Evolutionary conservation across 352 stramenopile genomes (phyloP), one percentile per base, ranked within the genome.

Genomic region (Phytopythium delawarense): DNA sequence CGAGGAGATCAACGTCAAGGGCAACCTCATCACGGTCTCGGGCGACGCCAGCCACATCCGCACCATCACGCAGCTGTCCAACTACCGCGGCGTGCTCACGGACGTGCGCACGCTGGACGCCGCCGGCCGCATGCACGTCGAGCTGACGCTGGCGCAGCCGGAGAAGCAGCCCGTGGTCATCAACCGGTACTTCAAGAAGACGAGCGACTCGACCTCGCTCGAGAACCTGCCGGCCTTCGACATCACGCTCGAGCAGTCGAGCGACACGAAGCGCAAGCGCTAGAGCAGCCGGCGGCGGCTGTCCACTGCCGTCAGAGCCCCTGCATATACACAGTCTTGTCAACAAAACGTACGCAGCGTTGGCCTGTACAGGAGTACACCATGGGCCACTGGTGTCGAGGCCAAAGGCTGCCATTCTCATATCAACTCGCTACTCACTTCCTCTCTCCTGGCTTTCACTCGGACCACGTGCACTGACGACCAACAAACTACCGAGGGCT

Each of bases 171-270:
- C 75, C 1, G 87, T 96, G 35, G 66, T 91, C 60, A 96, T 92
- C 69, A 79, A 83, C 45, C 84, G 87, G 49, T 94, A 84, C 71
- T 96, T 96, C 62, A 88, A 92, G 59, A 96, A 96, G 77, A 87
- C 76, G 23, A 93, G 84, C 67, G 85, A 93, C 49, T 96, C 87
- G 57, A 92, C 80, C 56, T 94, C 87, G 62, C 73, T 96, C 45
- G 87, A 96, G 64, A 96, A 96, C 71, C 74, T 96, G 13, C 87
- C 87, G 59, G 68, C 83, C 30, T 96, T 94, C 69, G 87, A 96
- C 66, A 92, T 93, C 23, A 89, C 78, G 40, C 78, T 91, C 18
- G 87, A 96, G 65, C 89, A 82, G 0, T 76, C 87, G 48, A 82
- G 82, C 30, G 87, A 96, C 59, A 77, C 89, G 42, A 96, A 96